Base-by-base conservation (phyloP, 306 rosid species). In the Pachyrhizus erosus region DNA sequence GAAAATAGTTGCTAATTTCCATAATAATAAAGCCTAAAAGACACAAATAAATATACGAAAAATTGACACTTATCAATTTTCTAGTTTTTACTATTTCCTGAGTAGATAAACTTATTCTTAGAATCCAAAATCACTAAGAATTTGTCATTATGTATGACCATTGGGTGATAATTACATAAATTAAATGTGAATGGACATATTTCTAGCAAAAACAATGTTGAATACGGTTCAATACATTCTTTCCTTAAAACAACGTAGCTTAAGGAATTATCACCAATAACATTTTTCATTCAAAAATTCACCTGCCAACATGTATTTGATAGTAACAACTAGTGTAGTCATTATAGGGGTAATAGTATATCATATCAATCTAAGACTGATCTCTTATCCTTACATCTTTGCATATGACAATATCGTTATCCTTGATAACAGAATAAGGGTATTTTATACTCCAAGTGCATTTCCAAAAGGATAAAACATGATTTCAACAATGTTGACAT, bases 381-480 rank as follows among this genome's bases (percentile, higher is more conserved):
- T 49, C 24, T 27, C 46, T 13, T 23, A 49, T 31, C 12, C 52
- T 69, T 39, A 12, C 42, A 42, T 27, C 31, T 17, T 29, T 26
- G 20, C 66, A 34, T 66, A 79, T 45, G 51, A 1, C 13, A 12
- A 45, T 11, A 45, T 13, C 13, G 51, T 45, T 17, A 45, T 45
- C 2, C 51, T 11, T 84, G 62, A 23, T 39, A 68, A 80, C 88
- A 92, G 97, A 68, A 79, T 13, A 85, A 85, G 80, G 89, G 89
- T 31, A 79, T 92, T 84, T 73, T 58, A 15, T 74, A 72, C 87
- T 74, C 89, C 23, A 73, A 70, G 20, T 70, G 75, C 71, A 68
- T 54, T 45, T 74, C 88, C 73, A 87, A 82, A 87, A 87, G 89
- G 86, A 87, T 90, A 78, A 90, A 87, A 76, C 77, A 54, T 43